Base-by-base conservation (phyloP, 805 yeast genomes). In the Ogataea kodamae region DNA sequence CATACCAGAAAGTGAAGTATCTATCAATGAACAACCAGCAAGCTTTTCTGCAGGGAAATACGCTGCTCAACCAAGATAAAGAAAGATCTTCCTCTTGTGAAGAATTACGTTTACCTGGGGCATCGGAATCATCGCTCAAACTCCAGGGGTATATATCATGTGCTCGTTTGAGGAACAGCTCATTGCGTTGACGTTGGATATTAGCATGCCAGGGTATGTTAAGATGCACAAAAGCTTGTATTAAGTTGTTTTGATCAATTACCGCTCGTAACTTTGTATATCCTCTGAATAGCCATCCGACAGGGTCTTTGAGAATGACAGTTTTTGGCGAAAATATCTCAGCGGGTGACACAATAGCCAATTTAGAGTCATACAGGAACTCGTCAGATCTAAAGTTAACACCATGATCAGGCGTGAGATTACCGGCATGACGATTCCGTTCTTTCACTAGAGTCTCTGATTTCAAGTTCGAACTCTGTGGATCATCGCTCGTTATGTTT, bases 1-100 rank as follows among this genome's bases (percentile, higher is more conserved):
- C 72, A 45, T 71, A 70, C 5, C 72, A 45, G 43, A 55, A 57
- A 13, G 48, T 46, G 50, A 70, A 72, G 45, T 62, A 74, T 3
- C 72, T 43, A 12, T 60, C 58, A 15, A 72, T 33, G 18, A 70
- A 57, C 19, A 62, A 45, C 68, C 69, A 70, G 5, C 66, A 50
- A 2, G 67, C 56, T 14, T 51, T 54, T 26, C 50, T 57, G 4
- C 54, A 43, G 0, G 79, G 78, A 18, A 7, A 18, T 18, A 7
- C 9, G 9, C 7, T 18, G 9, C 9, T 9, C 9, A 9, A 9
- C 9, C 9, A 7, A 9, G 7, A 7, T 7, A 7, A 7, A 9
- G 21, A 18, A 18, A 18, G 21, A 7, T 18, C 21, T 7, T 9
- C 9, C 21, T 18, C 9, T 9, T 7, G 9, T 7, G 9, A 18